A percentile compares a stretch with the other conserved stretches of the same genome.
These are phyloP conservation scores for Hypocrella siamensis DNA, from an alignment of 2,329 filamentous ascomycete genomes.

Conservation along the genomic window DNA sequence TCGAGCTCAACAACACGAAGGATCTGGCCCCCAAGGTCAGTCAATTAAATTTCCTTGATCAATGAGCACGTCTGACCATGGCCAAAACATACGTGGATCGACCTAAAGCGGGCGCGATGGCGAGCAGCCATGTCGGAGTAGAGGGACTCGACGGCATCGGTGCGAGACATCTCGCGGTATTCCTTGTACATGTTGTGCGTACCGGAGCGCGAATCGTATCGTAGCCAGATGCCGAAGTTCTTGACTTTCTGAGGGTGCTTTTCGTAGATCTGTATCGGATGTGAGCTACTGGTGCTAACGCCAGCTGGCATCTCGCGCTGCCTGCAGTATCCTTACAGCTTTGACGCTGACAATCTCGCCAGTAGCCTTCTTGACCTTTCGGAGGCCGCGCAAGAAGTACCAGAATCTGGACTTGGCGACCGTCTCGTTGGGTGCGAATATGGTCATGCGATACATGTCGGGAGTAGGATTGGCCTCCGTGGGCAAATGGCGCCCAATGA, in stretches of 20 bases:
- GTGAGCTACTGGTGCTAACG: conserved; percentile 6
- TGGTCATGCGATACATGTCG: conserved; percentile 99
- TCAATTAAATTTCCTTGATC: too few relatives aligned
- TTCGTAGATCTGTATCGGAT: conserved; percentile 63
- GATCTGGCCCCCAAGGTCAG: conserved; percentile 60
- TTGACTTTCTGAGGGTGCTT: conserved; percentile 99
- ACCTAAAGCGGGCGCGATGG: conserved; percentile 92
- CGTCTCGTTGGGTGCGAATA: conserved; percentile 95
- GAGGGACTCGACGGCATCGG: conserved; percentile 86
- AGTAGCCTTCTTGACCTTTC: conserved; percentile 99
- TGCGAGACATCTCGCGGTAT: conserved; percentile 97
- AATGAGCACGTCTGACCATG: neutral
- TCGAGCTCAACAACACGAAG: conserved; percentile 96
- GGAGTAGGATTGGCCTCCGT: conserved; percentile 93
- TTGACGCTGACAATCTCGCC: conserved; percentile 98
- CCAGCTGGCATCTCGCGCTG: neutral
- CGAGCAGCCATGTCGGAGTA: conserved; percentile 99
- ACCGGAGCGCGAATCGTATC: conserved; percentile 98
- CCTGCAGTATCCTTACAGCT: conserved; percentile 42
- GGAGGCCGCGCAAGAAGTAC: conserved; percentile 99
- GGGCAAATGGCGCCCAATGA: conserved; percentile 98
- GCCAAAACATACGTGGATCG: conserved; percentile 71
- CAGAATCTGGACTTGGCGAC: conserved; percentile 99
- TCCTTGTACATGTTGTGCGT: conserved; percentile 99
- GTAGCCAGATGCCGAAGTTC: conserved; percentile 99